A percentile compares a stretch with the other conserved stretches of the same genome.
Conservation (phyloP, 2,329 filamentous ascomycete species). For the Corynespora cassiicola region DNA sequence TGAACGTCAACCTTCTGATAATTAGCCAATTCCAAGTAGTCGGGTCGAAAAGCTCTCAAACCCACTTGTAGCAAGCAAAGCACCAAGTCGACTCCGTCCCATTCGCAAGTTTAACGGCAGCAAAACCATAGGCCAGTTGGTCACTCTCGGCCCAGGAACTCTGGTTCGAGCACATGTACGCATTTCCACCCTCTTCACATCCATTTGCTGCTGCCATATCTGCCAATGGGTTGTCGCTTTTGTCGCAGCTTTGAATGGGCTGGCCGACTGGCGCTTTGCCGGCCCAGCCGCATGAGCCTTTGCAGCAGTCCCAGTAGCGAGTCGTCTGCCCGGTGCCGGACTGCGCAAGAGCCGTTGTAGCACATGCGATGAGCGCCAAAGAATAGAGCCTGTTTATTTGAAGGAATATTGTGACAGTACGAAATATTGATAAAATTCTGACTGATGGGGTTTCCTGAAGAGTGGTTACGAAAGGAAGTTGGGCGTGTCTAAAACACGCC, state of each 20-base stretch:
- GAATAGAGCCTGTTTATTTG: slow-evolving; percentile 35
- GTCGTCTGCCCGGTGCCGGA: slow-evolving; percentile 39
- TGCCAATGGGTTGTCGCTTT: slow-evolving; percentile 61
- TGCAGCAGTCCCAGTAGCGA: slow-evolving; percentile 68
- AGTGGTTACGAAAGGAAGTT: slow-evolving; percentile 5
- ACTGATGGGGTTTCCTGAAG: slow-evolving; percentile 3
- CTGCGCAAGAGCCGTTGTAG: slow-evolving; percentile 34
- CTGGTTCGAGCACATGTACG: slow-evolving; percentile 67
- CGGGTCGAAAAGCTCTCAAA: neutral
- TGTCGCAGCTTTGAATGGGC: slow-evolving; percentile 63
- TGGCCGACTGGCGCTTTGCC: slow-evolving; percentile 62
- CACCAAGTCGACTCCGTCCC: slow-evolving; percentile 66
- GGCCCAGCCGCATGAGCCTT: slow-evolving; percentile 69
- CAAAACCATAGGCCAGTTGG: slow-evolving; percentile 68
- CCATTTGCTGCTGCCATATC: slow-evolving; percentile 58
- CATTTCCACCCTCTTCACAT: slow-evolving; percentile 62
- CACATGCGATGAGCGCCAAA: slow-evolving; percentile 30
- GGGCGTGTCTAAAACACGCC: neutral
- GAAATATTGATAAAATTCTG: slow-evolving; percentile 2
- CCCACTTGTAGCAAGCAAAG: slow-evolving; percentile 67
- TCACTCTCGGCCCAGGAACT: slow-evolving; percentile 67
- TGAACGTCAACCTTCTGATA: slow-evolving; percentile 60
- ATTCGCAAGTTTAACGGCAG: slow-evolving; percentile 64
- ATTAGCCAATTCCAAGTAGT: slow-evolving; percentile 8
- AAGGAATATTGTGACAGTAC: slow-evolving; percentile 30